These are phyloP conservation scores for Paramecium bursaria DNA, from an alignment of 73 alveolate species.

Conservation along the genomic window DNA sequence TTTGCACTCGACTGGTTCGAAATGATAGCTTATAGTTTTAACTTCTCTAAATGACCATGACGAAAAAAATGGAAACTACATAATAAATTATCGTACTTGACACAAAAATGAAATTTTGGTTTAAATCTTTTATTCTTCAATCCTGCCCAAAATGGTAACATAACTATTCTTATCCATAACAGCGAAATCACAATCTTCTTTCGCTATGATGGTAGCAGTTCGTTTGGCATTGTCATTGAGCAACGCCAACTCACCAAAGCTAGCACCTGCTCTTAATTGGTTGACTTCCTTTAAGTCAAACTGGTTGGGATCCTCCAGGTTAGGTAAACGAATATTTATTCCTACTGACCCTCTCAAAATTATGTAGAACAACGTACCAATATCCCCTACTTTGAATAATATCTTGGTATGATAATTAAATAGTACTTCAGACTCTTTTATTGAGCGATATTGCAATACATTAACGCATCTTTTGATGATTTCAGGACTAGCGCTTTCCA, in stretches of 20 bases:
- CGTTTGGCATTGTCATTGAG: constrained; percentile 62
- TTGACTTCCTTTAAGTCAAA: constrained; percentile 63
- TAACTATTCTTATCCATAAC: constrained; percentile 61
- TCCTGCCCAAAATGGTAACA: constrained; percentile 13
- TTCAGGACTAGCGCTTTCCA: constrained; percentile 14
- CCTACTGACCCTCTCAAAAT: constrained; percentile 67
- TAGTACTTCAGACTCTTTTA: constrained; percentile 28
- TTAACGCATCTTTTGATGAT: constrained; percentile 26
- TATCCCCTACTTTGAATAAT: constrained; percentile 65
- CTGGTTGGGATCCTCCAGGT: constrained; percentile 27
- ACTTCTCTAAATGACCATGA: constrained; percentile 59
- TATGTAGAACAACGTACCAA: constrained; percentile 53
- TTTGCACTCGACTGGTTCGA: constrained; percentile 36
- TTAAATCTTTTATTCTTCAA: constrained; percentile 17
- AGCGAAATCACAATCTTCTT: constrained; percentile 65
- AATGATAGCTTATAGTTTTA: constrained; percentile 50
- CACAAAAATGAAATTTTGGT: constrained; percentile 19
- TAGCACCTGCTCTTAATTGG: constrained; percentile 31
- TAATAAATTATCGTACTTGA: no score
- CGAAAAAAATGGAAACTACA: constrained; percentile 34
- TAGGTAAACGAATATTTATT: constrained; percentile 47
- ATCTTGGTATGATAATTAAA: neutral
- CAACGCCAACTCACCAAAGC: constrained; percentile 71
- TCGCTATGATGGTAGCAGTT: constrained; percentile 65
- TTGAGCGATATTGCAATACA: constrained; percentile 6